Conservation (phyloP, 2,329 filamentous ascomycete species). For the Ascochyta rabiei region DNA sequence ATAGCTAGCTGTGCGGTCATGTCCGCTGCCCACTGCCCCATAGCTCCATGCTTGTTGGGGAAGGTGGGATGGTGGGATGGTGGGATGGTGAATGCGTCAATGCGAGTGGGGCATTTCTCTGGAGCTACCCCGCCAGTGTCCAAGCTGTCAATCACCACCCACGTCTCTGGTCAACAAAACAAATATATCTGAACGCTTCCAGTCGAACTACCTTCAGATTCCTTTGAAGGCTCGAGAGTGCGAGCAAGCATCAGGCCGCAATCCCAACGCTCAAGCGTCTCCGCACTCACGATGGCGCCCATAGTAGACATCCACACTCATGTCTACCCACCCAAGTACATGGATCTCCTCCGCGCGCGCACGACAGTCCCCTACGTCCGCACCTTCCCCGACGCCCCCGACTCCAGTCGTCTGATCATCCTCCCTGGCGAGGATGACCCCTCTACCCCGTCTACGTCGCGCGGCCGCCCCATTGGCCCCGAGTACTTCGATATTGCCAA, state of each 20-base stretch:
- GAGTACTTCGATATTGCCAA: constrained; percentile 81
- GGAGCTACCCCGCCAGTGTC: constrained; percentile 29
- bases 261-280: not conserved
- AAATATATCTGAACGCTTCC: not conserved
- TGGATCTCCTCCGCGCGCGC: constrained; percentile 62
- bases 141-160: constrained; percentile 18
- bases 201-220: too few relatives aligned
- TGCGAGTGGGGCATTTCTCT: constrained; percentile 29
- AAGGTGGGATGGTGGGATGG: constrained; percentile 46
- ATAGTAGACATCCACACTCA: constrained; percentile 68
- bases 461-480: constrained; percentile 80
- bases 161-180: not conserved
- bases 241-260: not conserved
- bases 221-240: too few relatives aligned
- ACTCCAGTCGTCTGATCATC: constrained; percentile 69
- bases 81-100: constrained; percentile 38
- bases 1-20: constrained; percentile 19
- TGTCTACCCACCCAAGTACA: constrained; percentile 66
- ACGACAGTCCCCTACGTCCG: constrained; percentile 73
- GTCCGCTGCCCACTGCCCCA: constrained; percentile 20
- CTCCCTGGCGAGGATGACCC: constrained; percentile 63
- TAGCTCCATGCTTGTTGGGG: constrained; percentile 31
- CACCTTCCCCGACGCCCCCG: constrained; percentile 60
- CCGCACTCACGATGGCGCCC: constrained; percentile 33
- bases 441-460: constrained; percentile 58